Conservation (phyloP, 2,329 filamentous ascomycete genomes). For the Alternaria hordeiaustralica region DNA sequence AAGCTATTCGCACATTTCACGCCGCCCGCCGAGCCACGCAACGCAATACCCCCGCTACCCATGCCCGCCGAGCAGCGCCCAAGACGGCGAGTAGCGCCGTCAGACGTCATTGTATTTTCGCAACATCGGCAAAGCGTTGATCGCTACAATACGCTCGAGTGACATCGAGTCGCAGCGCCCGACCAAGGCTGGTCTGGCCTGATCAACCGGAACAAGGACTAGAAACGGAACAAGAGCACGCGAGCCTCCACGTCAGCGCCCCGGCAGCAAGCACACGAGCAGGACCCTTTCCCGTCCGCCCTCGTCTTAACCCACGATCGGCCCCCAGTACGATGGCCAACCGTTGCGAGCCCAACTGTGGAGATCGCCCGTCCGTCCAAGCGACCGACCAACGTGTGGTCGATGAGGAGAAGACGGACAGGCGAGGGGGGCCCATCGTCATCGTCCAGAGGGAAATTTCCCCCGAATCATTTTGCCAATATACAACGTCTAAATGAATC, state of each 20-base stretch:
- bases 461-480: slow-evolving; percentile 16
- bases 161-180: slow-evolving; percentile 15
- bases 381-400: slow-evolving; percentile 3
- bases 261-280: slow-evolving; percentile 29
- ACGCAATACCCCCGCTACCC: background rate
- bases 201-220: background rate
- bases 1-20: slow-evolving; percentile 1
- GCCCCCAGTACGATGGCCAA: slow-evolving; percentile 14
- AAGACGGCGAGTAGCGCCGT: slow-evolving; percentile 1
- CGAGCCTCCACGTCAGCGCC: slow-evolving; percentile 25
- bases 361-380: slow-evolving; percentile 20
- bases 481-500: slow-evolving; percentile 36
- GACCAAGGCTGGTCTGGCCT: slow-evolving; percentile 9
- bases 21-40: slow-evolving; percentile 1
- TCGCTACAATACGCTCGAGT: slow-evolving; percentile 1
- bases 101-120: background rate
- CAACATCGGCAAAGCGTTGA: background rate
- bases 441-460: slow-evolving; percentile 1
- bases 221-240: slow-evolving; percentile 14
- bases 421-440: background rate
- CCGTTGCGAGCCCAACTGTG: slow-evolving; percentile 18
- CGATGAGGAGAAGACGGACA: background rate
- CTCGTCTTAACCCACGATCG: slow-evolving; percentile 10
- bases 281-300: slow-evolving; percentile 22
- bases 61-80: background rate